phyloP scores from a whole-genome alignment of 257 asterid species.

The Ehretia macrophylla region DNA sequence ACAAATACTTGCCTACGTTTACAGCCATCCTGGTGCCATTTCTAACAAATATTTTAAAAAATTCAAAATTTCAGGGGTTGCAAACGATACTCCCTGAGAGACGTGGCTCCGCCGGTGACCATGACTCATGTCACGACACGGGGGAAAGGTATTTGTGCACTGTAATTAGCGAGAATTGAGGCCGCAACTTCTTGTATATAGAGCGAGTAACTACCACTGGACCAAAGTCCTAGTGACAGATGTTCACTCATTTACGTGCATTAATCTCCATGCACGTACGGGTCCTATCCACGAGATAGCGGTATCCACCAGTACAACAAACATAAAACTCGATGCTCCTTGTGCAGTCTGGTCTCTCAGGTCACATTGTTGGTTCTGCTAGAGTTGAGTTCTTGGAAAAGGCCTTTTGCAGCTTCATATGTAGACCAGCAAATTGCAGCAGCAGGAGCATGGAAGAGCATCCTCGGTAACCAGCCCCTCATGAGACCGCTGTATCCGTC shows the following conservation, averaged over 20 bases:
- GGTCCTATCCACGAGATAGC: neutral
- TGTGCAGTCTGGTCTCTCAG: constrained; percentile 1
- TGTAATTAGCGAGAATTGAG: too few relatives aligned
- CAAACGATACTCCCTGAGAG: too few relatives aligned
- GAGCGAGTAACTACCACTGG: too few relatives aligned
- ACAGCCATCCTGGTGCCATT: too few relatives aligned
- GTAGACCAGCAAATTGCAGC: constrained; percentile 99
- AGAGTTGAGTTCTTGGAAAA: constrained; percentile 57
- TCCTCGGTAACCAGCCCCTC: constrained; percentile 97
- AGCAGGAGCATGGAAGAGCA: constrained; percentile 99
- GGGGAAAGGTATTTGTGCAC: too few relatives aligned
- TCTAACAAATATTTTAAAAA: too few relatives aligned
- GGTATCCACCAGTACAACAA: neutral
- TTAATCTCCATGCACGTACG: neutral
- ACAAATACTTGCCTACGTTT: too few relatives aligned
- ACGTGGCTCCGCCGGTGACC: too few relatives aligned
- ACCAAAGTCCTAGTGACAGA: too few relatives aligned
- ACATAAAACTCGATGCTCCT: neutral
- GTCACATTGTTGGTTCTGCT: constrained; percentile 13
- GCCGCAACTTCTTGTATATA: too few relatives aligned
- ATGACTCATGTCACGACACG: too few relatives aligned
- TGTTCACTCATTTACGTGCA: neutral
- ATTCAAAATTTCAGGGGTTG: too few relatives aligned
- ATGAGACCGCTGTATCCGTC: constrained; percentile 86
- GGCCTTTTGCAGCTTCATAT: constrained; percentile 78